Percentiles rank a stretch among this genome's conserved stretches.
These are phyloP conservation scores for Talaromyces borbonicus DNA, from an alignment of 495 filamentous ascomycete species.

Conservation along the genomic window DNA sequence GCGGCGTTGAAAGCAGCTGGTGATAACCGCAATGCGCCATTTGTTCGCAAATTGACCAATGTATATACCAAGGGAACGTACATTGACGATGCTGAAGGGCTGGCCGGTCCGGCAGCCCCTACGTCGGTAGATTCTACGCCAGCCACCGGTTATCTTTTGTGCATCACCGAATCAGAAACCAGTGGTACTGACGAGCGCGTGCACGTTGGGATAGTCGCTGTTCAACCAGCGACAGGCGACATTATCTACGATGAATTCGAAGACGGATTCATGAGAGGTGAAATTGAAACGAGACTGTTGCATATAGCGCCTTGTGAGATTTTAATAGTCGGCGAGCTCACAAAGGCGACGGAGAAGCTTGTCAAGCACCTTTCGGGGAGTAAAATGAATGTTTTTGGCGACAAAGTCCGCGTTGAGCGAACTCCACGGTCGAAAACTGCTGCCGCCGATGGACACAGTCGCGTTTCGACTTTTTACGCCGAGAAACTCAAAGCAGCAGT, in stretches of 20 bases:
- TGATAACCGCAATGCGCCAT: constrained; percentile 89
- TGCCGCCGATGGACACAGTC: constrained; percentile 74
- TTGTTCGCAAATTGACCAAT: constrained; percentile 87
- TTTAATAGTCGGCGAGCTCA: constrained; percentile 86
- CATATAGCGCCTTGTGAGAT: constrained; percentile 97
- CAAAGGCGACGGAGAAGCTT: constrained; percentile 88
- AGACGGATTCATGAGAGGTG: constrained; percentile 95
- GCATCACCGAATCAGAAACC: constrained; percentile 78
- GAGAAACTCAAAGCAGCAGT: constrained; percentile 62
- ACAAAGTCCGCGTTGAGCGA: constrained; percentile 74
- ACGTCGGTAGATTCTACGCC: constrained; percentile 48
- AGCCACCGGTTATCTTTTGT: constrained; percentile 82
- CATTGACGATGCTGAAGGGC: constrained; percentile 83
- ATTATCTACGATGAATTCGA: constrained; percentile 96
- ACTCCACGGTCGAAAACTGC: constrained; percentile 69
- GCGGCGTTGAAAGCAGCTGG: constrained; percentile 95
- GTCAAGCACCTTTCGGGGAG: constrained; percentile 83
- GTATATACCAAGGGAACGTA: constrained; percentile 98
- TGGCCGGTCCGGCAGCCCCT: constrained; percentile 46
- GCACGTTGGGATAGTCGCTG: constrained; percentile 83
- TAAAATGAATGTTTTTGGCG: constrained; percentile 87
- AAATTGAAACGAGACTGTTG: constrained; percentile 87
- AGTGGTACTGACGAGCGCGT: constrained; percentile 93
- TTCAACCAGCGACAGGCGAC: constrained; percentile 91
- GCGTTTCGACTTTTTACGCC: constrained; percentile 92